Evolutionary conservation across 2,329 filamentous ascomycete genomes (phyloP), one percentile per base, ranked within the genome.

Genomic region (Periconia sp.): DNA sequence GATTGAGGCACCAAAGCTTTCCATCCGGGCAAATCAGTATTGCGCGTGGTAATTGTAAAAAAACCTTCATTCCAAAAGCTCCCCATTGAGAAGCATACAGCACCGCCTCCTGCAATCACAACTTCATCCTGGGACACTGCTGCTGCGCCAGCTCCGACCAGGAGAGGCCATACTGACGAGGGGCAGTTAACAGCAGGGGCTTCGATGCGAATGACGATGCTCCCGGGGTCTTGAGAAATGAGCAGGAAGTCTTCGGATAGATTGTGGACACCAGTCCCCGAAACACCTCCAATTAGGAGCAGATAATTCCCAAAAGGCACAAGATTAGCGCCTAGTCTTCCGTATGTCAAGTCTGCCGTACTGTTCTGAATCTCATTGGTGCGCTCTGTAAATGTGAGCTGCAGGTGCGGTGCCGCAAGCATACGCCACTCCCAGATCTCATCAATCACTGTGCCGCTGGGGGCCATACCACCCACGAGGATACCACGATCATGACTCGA

Each of bases 31-130:
- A 41, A 18, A 38, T 51, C 51, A 48, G 36, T 46, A 42, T 33
- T 43, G 24, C 22, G 33, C 30, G 43, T 37, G 29, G 52, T 52
- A 19, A 69, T 56, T 4, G 45, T 49, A 12, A 68, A 36, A 23
- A 48, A 52, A 10, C 57, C 56, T 39, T 59, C 39, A 35, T 91
- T 92, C 88, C 89, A 95, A 59, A 83, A 91, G 5, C 88, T 88
- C 1, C 91, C 91, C 79, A 95, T 95, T 0, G 89, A 91, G 73
- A 95, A 95, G 66, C 90, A 95, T 0, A 90, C 89, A 12, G 88
- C 89, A 25, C 90, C 92, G 12, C 92, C 92, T 1, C 90, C 90
- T 34, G 87, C 68, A 6, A 95, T 72, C 8, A 89, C 59, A 3
- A 91, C 57, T 13, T 78, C 70, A 21, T 76, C 71, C 29, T 73